phyloP scores from a whole-genome alignment of 306 rosid species.

The Cucumis hystrix region DNA sequence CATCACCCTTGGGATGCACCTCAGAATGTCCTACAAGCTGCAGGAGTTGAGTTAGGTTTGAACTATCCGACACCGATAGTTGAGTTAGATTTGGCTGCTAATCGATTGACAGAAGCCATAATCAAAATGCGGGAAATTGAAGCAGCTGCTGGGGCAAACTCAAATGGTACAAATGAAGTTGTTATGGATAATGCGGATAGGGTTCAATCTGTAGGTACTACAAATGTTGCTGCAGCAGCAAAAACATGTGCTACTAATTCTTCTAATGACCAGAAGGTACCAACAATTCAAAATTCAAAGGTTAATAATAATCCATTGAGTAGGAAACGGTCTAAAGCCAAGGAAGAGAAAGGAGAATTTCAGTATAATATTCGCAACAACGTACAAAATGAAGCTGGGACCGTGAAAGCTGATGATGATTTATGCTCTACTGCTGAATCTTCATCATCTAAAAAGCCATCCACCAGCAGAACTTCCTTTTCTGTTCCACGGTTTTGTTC shows the following conservation, averaged over 20 bases:
- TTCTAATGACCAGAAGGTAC: conserved; percentile 89
- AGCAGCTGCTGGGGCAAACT: conserved; percentile 39
- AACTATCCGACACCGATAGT: conserved; percentile 74
- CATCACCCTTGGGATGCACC: conserved; percentile 99
- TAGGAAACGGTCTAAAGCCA: conserved; percentile 40
- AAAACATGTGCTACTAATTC: conserved; percentile 44
- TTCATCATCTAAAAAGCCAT: conserved; percentile 51
- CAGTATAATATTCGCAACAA: conserved; percentile 4
- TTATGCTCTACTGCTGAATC: conserved; percentile 73
- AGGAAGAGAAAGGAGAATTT: conserved; percentile 25
- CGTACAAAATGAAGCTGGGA: conserved; percentile 15
- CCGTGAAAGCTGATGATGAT: conserved; percentile 40
- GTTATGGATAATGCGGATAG: conserved; percentile 49
- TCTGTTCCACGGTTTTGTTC: conserved; percentile 61
- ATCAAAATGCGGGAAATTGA: conserved; percentile 78
- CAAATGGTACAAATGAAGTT: conserved; percentile 46
- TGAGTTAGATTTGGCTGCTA: conserved; percentile 63
- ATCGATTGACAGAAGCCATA: conserved; percentile 61
- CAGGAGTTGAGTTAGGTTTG: conserved; percentile 78
- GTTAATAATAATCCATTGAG: conserved; percentile 14
- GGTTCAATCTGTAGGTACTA: conserved; percentile 24
- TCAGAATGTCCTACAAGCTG: conserved; percentile 43
- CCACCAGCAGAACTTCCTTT: conserved; percentile 46
- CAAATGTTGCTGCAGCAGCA: conserved; percentile 26
- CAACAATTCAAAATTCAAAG: conserved; percentile 34